These are phyloP conservation scores for Vigna angularis DNA, from an alignment of 306 rosid genomes.

Conservation along the genomic window DNA sequence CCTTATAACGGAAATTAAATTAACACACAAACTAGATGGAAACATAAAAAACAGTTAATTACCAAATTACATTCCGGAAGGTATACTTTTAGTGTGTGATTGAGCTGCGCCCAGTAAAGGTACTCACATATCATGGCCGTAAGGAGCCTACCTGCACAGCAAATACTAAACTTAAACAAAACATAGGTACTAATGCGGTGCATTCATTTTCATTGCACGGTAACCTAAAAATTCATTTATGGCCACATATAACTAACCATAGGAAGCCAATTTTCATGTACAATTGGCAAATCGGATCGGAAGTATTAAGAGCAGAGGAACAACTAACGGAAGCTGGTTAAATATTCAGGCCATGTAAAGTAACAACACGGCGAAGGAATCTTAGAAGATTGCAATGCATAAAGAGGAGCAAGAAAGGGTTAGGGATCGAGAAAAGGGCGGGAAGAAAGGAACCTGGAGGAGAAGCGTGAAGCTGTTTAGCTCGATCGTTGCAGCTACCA, in stretches of 20 bases:
- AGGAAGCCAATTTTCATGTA: not conserved
- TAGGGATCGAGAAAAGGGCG: not conserved
- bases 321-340: not conserved
- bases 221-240: not conserved
- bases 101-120: conserved; percentile 96
- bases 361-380: not conserved
- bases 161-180: not conserved
- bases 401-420: not conserved
- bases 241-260: not conserved
- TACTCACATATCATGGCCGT: conserved; percentile 92
- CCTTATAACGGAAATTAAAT: conserved; percentile 5
- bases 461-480: conserved; percentile 95
- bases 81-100: conserved; percentile 90
- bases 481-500: conserved; percentile 98
- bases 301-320: not conserved
- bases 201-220: not conserved
- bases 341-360: not conserved
- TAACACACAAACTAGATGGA: conserved; percentile 21
- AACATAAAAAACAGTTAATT: conserved; percentile 45
- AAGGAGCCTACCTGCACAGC: conserved; percentile 84
- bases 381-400: not conserved
- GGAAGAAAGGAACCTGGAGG: conserved; percentile 69
- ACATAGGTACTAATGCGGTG: not conserved
- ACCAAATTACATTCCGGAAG: conserved; percentile 98
- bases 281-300: not conserved